These are phyloP conservation scores for Alternaria arbusti DNA, from an alignment of 2,329 filamentous ascomycete species.

Conservation along the genomic window DNA sequence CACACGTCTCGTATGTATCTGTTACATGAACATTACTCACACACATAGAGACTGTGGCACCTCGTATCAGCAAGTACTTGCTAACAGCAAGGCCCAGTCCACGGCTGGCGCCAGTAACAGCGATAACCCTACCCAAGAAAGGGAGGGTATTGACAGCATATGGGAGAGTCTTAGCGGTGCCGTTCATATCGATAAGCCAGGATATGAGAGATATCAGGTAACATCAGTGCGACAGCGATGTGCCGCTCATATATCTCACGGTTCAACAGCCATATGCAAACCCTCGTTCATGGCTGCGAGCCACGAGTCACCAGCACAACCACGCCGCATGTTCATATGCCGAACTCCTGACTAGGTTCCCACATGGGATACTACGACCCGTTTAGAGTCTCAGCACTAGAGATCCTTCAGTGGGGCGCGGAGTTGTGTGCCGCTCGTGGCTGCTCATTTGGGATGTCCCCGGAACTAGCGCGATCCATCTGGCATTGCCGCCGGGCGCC, in stretches of 20 bases:
- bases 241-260: not conserved
- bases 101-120: constrained; percentile 1
- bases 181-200: not conserved
- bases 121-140: not conserved
- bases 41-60: constrained; percentile 1
- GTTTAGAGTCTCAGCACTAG: not conserved
- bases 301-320: not conserved
- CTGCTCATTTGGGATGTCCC: not conserved
- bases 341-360: not conserved
- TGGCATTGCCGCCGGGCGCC: not conserved
- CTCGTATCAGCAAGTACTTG: constrained; percentile 2
- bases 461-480: not conserved
- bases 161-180: not conserved
- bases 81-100: not conserved
- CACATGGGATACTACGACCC: not conserved
- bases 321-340: not conserved
- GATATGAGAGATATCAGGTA: not conserved
- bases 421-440: not conserved
- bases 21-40: not conserved
- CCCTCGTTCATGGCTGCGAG: not conserved
- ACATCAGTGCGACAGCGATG: not conserved
- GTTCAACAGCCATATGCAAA: not conserved
- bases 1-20: not conserved
- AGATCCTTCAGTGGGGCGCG: not conserved
- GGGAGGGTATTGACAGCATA: constrained; percentile 4